These are phyloP conservation scores for Trichoderma asperelloides DNA, from an alignment of 495 filamentous ascomycete species.

Conservation along the genomic window DNA sequence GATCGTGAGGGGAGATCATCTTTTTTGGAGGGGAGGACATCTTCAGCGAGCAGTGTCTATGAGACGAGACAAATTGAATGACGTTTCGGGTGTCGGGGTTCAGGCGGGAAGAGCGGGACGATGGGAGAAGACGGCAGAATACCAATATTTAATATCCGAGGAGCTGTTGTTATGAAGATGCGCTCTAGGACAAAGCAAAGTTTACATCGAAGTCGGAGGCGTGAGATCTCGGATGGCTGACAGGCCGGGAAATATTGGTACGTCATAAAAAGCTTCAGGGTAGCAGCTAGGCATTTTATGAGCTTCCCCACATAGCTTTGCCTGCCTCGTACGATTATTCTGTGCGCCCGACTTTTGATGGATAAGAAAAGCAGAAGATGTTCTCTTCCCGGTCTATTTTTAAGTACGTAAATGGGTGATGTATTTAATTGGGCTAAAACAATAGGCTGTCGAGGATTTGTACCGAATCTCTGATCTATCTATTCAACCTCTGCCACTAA, in stretches of 20 bases:
- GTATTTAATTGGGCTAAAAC: no score
- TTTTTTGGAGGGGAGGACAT: not conserved
- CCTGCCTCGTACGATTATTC: not conserved
- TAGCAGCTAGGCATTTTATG: not conserved
- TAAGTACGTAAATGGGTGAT: not conserved
- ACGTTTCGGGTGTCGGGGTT: not conserved
- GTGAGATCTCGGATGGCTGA: not conserved
- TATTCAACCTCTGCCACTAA: no score
- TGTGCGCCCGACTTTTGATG: not conserved
- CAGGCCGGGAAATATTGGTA: not conserved
- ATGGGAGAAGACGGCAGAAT: not conserved
- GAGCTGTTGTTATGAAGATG: not conserved
- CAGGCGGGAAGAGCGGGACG: not conserved
- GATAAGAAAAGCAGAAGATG: not conserved
- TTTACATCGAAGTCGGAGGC: not conserved
- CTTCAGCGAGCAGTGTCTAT: not conserved
- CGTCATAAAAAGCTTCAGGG: slow-evolving; percentile 5
- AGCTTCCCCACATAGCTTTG: not conserved
- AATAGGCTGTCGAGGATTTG: no score
- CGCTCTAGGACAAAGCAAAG: not conserved
- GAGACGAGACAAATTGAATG: not conserved
- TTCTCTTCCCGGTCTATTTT: not conserved
- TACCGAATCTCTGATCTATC: no score
- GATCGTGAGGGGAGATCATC: slow-evolving; percentile 21
- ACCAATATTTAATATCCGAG: not conserved